A percentile compares a stretch with the other conserved stretches of the same genome.
Conservation (phyloP, 2,329 filamentous ascomycete genomes). For the Fusarium luffae region DNA sequence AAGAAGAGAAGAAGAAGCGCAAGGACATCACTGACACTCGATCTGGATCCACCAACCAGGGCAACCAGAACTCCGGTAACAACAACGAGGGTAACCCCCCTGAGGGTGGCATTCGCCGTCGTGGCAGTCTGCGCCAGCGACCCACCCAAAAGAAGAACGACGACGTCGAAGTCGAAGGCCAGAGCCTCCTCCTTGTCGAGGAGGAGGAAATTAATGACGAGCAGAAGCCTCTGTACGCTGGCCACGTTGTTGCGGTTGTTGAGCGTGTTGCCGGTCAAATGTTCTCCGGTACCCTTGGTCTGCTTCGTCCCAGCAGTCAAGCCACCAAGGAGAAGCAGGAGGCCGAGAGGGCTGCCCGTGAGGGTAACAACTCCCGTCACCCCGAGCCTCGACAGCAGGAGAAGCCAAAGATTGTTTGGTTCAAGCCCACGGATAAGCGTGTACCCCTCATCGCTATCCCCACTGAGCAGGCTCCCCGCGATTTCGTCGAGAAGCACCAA, state of each 20-base stretch:
- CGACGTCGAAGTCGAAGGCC: conserved; percentile 97
- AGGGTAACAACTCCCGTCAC: conserved; percentile 76
- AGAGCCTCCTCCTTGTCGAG: conserved; percentile 94
- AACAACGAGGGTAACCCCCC: conserved; percentile 70
- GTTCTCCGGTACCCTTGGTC: conserved; percentile 96
- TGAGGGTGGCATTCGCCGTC: conserved; percentile 89
- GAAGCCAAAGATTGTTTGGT: conserved; percentile 99
- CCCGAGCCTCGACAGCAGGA: conserved; percentile 86
- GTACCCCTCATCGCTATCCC: conserved; percentile 98
- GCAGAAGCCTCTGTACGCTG: conserved; percentile 95
- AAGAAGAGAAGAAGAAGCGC: conserved; percentile 99
- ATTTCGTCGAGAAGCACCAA: conserved; percentile 98
- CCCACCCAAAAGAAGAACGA: conserved; percentile 99
- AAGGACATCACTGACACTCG: conserved; percentile 97
- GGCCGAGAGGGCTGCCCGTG: conserved; percentile 90
- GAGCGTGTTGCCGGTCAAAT: conserved; percentile 98
- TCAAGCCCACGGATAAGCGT: conserved; percentile 99
- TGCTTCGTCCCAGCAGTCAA: conserved; percentile 95
- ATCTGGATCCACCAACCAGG: conserved; percentile 78
- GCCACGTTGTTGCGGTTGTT: conserved; percentile 96
- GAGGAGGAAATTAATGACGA: conserved; percentile 99
- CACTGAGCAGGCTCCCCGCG: conserved; percentile 94
- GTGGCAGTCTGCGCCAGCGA: conserved; percentile 94
- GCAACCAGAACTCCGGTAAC: conserved; percentile 70
- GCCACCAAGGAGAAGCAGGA: conserved; percentile 99